Base-by-base conservation (phyloP, 495 filamentous ascomycete species). In the Diplogelasinospora grovesii region DNA sequence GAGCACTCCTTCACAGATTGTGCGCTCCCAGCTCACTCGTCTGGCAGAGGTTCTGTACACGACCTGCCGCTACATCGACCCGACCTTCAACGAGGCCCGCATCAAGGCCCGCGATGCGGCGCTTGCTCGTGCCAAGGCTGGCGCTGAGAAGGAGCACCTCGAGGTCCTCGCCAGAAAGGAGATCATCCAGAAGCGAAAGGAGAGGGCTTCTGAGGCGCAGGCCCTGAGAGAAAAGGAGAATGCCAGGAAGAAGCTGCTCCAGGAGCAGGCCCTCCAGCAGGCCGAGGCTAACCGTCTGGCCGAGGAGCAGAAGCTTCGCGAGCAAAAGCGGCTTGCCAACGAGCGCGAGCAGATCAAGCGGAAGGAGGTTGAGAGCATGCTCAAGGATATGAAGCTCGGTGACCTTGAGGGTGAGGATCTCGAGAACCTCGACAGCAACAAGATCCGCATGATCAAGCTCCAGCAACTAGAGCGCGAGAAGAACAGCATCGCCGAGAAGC, bases 401-500 rank as follows among this genome's bases (percentile, higher is more conserved):
- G 82, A 83, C 39, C 73, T 96, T 31, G 86, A 95, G 51, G 76
- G 94, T 30, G 74, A 79, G 29, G 73, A 81, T 28, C 56, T 81
- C 16, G 81, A 86, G 45, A 89, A 89, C 41, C 77, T 95, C 28
- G 92, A 97, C 61, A 83, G 78, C 57, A 84, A 85, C 60, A 83
- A 82, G 49, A 81, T 98, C 48, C 87, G 92, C 60, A 81, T 85
- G 41, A 83, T 98, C 67, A 95, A 95, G 71, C 78, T 98, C 28
- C 83, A 86, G 28, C 89, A 95, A 59, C 78, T 98, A 11, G 92
- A 97, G 66, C 88, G 90, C 44, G 93, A 98, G 71, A 98, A 97
- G 79, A 93, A 90, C 55, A 89, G 78, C 53, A 79, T 95, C 49
- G 79, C 81, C 30, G 89, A 96, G 62, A 88, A 85, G 54, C 73